These are phyloP conservation scores for Cyberlindnera amylophila DNA, from an alignment of 805 yeast genomes.

Conservation along the genomic window DNA sequence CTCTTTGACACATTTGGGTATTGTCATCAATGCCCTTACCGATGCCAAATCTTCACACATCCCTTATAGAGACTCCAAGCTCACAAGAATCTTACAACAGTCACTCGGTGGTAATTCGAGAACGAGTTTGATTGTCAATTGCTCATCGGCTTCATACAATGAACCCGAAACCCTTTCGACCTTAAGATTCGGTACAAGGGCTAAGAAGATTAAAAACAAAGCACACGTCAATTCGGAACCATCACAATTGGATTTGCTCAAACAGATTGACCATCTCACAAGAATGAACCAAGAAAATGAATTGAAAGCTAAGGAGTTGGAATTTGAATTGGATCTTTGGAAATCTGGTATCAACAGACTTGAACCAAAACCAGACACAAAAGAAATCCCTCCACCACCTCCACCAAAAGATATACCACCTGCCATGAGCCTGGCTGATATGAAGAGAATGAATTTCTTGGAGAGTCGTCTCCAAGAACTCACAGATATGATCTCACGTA, in stretches of 20 bases:
- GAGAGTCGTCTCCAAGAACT: constrained; percentile 16
- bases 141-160: constrained; percentile 59
- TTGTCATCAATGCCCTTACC: constrained; percentile 75
- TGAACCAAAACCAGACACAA: neutral
- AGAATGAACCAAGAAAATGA: constrained; percentile 17
- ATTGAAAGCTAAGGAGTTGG: constrained; percentile 16
- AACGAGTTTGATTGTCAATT: constrained; percentile 68
- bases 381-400: neutral
- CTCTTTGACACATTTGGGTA: constrained; percentile 73
- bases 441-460: constrained; percentile 4
- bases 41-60: constrained; percentile 62
- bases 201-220: constrained; percentile 61
- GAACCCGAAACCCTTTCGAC: constrained; percentile 67
- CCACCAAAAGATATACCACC: constrained; percentile 6
- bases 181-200: constrained; percentile 69
- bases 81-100: constrained; percentile 74
- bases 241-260: constrained; percentile 20
- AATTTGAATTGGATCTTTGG: constrained; percentile 25
- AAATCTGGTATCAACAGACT: constrained; percentile 17
- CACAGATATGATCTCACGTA: constrained; percentile 12
- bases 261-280: constrained; percentile 21
- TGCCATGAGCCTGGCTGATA: constrained; percentile 2
- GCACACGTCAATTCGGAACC: constrained; percentile 51
- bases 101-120: constrained; percentile 81
- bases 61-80: constrained; percentile 75